phyloP scores from a whole-genome alignment of 2,329 filamentous ascomycete genomes.

The Ascochyta fabae region DNA sequence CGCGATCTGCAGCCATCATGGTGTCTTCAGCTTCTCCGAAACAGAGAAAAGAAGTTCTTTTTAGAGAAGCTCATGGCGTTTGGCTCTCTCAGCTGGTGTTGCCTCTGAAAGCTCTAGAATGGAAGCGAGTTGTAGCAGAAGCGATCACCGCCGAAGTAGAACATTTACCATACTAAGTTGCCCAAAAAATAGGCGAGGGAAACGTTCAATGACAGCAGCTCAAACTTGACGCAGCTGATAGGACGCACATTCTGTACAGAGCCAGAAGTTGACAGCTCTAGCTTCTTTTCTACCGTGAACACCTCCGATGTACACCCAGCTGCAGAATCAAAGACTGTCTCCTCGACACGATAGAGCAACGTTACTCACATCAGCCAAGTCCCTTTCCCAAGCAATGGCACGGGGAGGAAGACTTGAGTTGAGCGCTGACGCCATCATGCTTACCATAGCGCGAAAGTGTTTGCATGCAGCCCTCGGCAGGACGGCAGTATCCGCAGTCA shows the following conservation, averaged over 20 bases:
- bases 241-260: background rate
- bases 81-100: too few species aligned
- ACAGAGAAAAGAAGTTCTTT: background rate
- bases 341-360: background rate
- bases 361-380: background rate
- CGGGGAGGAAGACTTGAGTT: background rate
- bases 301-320: background rate
- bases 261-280: background rate
- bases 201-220: background rate
- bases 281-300: background rate
- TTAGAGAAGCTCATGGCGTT: background rate
- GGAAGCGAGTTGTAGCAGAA: background rate
- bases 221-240: background rate
- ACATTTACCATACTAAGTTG: background rate
- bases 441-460: background rate
- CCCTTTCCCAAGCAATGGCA: background rate
- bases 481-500: constrained; percentile 7
- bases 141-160: background rate
- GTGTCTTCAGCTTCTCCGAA: background rate
- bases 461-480: constrained; percentile 1
- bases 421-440: background rate
- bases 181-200: background rate
- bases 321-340: background rate
- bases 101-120: background rate
- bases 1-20: constrained; percentile 8